Base-by-base conservation (phyloP, 2,329 filamentous ascomycete genomes). In the Aureobasidium namibiae region DNA sequence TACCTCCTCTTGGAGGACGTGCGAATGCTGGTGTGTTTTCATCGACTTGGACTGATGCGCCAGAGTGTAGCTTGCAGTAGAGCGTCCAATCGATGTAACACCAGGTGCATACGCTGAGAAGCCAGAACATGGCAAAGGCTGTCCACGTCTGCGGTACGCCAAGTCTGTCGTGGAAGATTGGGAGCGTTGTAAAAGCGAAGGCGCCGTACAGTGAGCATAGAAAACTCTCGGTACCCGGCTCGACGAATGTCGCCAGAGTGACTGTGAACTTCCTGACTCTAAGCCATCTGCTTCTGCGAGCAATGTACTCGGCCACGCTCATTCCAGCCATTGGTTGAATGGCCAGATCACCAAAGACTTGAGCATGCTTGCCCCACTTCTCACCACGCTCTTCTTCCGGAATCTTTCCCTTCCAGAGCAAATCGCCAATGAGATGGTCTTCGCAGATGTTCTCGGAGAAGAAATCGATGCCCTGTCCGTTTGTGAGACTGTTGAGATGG, bases 371-470 rank as follows among this genome's bases (percentile, higher is more conserved):
- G 41, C 82, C 80, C 74, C 83, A 87, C 26, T 70, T 72, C 63
- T 75, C 71, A 3, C 70, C 68, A 29, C 68, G 64, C 7, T 59
- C 18, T 48, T 72, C 69, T 41, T 70, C 70, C 0, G 69, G 65
- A 0, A 82, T 81, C 0, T 82, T 80, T 5, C 83, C 81, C 59
- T 85, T 85, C 91, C 92, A 99, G 4, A 99, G 80, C 1, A 94
- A 76, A 65, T 99, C 94, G 13, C 92, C 92, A 58, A 99, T 96
- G 24, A 96, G 78, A 68, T 99, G 94, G 69, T 99, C 94, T 72
- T 99, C 95, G 76, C 94, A 99, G 69, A 99, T 97, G 69, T 96
- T 95, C 64, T 90, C 82, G 2, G 90, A 95, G 74, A 99, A 99
- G 74, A 86, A 92, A 73, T 97, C 91, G 64, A 99, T 86, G 0